A percentile compares a stretch with the other conserved stretches of the same genome.
Evolutionary conservation across 2,329 filamentous ascomycete species (phyloP).

Genomic region (Beauveria brongniartii): DNA sequence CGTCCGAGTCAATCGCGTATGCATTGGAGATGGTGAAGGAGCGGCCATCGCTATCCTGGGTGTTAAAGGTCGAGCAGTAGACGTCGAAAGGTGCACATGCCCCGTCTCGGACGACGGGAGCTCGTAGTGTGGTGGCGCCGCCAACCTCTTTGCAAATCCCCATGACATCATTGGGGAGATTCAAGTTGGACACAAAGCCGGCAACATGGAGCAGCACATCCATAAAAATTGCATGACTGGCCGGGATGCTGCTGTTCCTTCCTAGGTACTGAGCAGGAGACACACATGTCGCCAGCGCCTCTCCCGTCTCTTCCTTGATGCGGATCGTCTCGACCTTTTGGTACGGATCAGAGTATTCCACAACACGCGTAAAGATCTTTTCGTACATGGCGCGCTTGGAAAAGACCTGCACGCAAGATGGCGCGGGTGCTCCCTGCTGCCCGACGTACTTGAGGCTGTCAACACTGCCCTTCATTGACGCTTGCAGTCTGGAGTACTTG

Average conservation of each 20-base stretch:
- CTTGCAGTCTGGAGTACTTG: neutral
- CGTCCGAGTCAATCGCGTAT: slow-evolving; percentile 17
- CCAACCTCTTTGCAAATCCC: slow-evolving; percentile 19
- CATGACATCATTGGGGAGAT: slow-evolving; percentile 18
- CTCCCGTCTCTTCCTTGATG: neutral
- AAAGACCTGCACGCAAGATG: neutral
- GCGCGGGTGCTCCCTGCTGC: neutral
- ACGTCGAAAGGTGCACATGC: slow-evolving; percentile 16
- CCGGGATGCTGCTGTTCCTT: neutral
- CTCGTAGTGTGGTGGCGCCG: slow-evolving; percentile 15
- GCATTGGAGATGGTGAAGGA: slow-evolving; percentile 19
- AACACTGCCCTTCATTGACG: neutral
- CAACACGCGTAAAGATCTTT: neutral
- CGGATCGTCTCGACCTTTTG: neutral
- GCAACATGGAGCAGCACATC: slow-evolving; percentile 25
- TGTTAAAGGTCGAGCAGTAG: slow-evolving; percentile 16
- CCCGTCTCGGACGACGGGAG: slow-evolving; percentile 16
- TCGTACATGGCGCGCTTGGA: neutral
- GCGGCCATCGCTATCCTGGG: slow-evolving; percentile 18
- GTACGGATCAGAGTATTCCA: neutral
- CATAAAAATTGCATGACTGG: slow-evolving; percentile 19
- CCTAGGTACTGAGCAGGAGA: slow-evolving; percentile 14
- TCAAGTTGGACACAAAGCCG: slow-evolving; percentile 23
- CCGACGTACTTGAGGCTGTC: neutral
- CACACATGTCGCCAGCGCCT: neutral